These are phyloP conservation scores for Thielaviopsis cerberus DNA, from an alignment of 2,329 filamentous ascomycete species.

Conservation along the genomic window DNA sequence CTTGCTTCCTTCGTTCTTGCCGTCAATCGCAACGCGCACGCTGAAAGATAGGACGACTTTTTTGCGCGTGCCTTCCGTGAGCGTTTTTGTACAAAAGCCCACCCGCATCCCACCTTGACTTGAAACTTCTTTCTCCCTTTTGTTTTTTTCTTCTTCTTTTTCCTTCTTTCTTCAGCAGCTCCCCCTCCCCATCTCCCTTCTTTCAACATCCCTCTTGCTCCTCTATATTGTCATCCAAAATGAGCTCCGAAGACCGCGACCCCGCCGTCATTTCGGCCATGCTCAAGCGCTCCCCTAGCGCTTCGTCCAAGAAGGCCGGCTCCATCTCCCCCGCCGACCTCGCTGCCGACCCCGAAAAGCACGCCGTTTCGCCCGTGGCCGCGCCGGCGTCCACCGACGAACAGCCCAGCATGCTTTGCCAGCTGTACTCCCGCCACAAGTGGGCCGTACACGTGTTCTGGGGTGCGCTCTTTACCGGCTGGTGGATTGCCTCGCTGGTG, in stretches of 20 bases:
- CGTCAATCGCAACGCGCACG: neutral
- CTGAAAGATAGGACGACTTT: neutral
- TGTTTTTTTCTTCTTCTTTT: neutral
- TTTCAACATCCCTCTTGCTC: neutral
- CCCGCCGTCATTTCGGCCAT: constrained; percentile 15
- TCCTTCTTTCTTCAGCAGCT: neutral
- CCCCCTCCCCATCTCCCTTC: neutral
- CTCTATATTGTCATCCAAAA: constrained; percentile 21
- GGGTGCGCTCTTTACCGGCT: constrained; percentile 31
- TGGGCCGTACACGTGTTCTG: constrained; percentile 28
- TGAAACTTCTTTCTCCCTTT: neutral
- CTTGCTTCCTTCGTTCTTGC: neutral
- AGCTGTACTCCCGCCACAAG: constrained; percentile 27
- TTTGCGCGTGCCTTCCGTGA: neutral
- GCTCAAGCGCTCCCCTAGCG: constrained; percentile 12
- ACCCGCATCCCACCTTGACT: neutral
- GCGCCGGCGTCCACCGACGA: constrained; percentile 12
- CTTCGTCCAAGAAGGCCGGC: constrained; percentile 10
- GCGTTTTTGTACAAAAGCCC: constrained; percentile 1
- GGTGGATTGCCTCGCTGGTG: constrained; percentile 62
- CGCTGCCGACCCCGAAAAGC: constrained; percentile 25
- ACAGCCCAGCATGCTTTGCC: constrained; percentile 13
- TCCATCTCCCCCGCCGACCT: neutral
- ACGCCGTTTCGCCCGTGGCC: constrained; percentile 14
- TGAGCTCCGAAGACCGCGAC: constrained; percentile 23